Evolutionary conservation across 306 rosid species (phyloP).

Genomic region (Castanea mollissima): DNA sequence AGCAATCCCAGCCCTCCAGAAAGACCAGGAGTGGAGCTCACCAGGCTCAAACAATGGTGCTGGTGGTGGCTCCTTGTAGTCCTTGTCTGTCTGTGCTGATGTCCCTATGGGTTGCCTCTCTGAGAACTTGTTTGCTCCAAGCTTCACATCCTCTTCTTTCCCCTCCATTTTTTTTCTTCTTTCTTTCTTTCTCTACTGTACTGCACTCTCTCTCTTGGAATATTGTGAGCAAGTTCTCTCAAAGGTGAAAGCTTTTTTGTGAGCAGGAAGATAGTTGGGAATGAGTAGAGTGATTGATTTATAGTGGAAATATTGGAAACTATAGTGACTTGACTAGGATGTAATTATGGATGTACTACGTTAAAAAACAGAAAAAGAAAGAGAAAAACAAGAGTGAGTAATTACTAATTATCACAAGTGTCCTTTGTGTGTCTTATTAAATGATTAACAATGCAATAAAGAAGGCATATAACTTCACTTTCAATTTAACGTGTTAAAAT

Average conservation of each 20-base stretch:
- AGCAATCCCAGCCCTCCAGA: conserved; percentile 45
- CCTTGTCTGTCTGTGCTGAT: conserved; percentile 47
- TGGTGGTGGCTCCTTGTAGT: conserved; percentile 48
- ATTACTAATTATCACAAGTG: too few species aligned
- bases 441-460: too few species aligned
- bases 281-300: conserved; percentile 7
- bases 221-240: background rate
- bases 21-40: conserved; percentile 46
- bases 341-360: too few species aligned
- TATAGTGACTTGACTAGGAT: too few species aligned
- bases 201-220: background rate
- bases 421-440: too few species aligned
- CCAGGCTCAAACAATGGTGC: conserved; percentile 47
- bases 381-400: too few species aligned
- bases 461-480: too few species aligned
- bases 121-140: conserved; percentile 42
- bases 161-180: conserved; percentile 30
- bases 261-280: background rate
- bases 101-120: conserved; percentile 51
- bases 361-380: too few species aligned
- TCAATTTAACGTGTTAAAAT: too few species aligned
- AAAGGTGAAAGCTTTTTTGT: background rate
- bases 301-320: background rate
- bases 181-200: background rate
- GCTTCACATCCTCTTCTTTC: conserved; percentile 44